Evolutionary conservation across 208 protist genomes (phyloP), one percentile per base, ranked within the genome.

Genomic region (Phytomonas serpens): DNA sequence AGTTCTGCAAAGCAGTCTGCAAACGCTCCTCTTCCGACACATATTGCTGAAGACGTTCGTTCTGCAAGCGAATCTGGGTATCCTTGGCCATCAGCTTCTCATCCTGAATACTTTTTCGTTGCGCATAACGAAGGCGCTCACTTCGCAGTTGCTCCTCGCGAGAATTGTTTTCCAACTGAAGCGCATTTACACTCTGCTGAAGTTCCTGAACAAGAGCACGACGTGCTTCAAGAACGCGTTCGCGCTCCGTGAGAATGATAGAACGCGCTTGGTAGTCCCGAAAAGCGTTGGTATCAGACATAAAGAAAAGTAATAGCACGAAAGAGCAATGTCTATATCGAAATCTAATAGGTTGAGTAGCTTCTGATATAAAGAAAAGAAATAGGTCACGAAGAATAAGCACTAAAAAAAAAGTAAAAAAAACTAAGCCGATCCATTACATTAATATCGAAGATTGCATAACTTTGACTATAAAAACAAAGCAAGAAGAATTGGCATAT

Each of bases 51-150:
- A 92, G 57, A 4, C 79, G 81, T 9, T 84, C 80, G 34, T 87
- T 79, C 71, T 90, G 80, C 0, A 77, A 64, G 19, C 75, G 80
- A 27, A 75, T 83, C 64, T 89, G 82, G 2, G 69, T 70, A 11
- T 92, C 87, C 76, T 89, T 89, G 23, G 77, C 76, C 16, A 65
- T 64, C 10, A 95, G 47, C 81, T 93, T 95, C 33, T 86, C 90
- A 38, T 95, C 90, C 64, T 95, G 90, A 16, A 65, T 64, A 2
- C 72, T 71, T 77, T 86, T 86, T 62, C 84, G 80, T 19, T 85
- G 77, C 0, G 65, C 47, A 34, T 83, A 92, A 36, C 78, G 73
- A 47, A 64, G 69, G 38, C 80, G 77, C 76, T 92, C 82, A 34
- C 33, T 38, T 19, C 71, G 75, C 19, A 93, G 77, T 63, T 86